Evolutionary conservation across 306 rosid species (phyloP), one percentile per base, ranked within the genome.

Genomic region (Citrullus mucosospermus): DNA sequence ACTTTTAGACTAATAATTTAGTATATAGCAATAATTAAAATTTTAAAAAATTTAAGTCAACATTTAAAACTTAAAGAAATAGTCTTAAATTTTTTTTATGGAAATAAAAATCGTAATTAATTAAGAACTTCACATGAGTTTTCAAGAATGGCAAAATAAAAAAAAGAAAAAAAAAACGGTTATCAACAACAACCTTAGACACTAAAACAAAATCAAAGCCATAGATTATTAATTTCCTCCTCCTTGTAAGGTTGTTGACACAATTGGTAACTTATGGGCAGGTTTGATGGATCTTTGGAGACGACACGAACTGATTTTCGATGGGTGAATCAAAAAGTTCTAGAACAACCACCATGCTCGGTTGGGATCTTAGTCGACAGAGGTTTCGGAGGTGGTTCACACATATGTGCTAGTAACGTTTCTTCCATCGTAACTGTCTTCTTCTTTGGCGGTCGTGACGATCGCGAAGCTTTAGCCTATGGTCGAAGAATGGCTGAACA

Each of bases 321-420:
- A 39, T 70, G n/a, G 66, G 83, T 89, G 0, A 91, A 91, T 77
- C 71, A 50, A 62, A 76, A 76, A 46, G 93, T 89, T 70, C 89
- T 91, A 5, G 87, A 81, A 32, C 80, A 86, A 0, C 91, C 96
- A 30, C 84, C 87, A 2, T 91, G 96, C 82, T 89, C 96, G 0
- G 96, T 89, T 2, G 93, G 93, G 60, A 91, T 91, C 70, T 66
- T 91, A 34, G 89, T 91, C 22, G 96, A 91, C 83, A 88, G 96
- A 2, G 91, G 93, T 5, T 86, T 91, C 12, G 96, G 96, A 48
- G 96, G 96, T 30, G 78, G 71, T 51, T 86, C 85, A 13, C 93
- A 91, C 57, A 71, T 91, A 3, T 50, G 88, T 10, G 85, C 93
- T 25, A 91, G 93, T 18, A 82, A 85, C 43, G 84, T 89, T 43